Evolutionary conservation across 2,329 filamentous ascomycete species (phyloP).

Genomic region (Sclerotinia glacialis): DNA sequence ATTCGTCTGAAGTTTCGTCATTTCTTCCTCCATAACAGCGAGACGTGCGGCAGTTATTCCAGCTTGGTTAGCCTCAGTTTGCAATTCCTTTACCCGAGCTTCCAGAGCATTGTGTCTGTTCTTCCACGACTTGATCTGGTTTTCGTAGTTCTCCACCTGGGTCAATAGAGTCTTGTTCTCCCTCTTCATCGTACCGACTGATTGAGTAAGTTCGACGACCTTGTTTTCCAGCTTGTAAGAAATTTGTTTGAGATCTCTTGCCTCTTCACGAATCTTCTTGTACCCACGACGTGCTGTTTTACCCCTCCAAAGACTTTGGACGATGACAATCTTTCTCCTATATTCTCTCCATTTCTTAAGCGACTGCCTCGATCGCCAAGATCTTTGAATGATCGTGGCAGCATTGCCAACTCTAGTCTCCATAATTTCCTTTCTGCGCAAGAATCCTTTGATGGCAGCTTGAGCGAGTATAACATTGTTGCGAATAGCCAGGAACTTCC

Average conservation of each 20-base stretch:
- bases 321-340: constrained; percentile 80
- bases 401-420: constrained; percentile 92
- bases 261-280: constrained; percentile 90
- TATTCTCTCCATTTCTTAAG: constrained; percentile 82
- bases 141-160: constrained; percentile 94
- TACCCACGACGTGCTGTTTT: constrained; percentile 77
- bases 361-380: constrained; percentile 79
- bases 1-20: constrained; percentile 82
- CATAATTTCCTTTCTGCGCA: constrained; percentile 87
- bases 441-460: constrained; percentile 85
- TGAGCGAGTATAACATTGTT: constrained; percentile 85
- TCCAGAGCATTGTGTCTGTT: constrained; percentile 87
- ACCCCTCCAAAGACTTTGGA: constrained; percentile 92
- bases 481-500: constrained; percentile 72
- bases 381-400: constrained; percentile 83
- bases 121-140: constrained; percentile 94
- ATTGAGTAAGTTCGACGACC: constrained; percentile 96
- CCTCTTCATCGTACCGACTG: constrained; percentile 83
- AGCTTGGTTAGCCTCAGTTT: constrained; percentile 95
- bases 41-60: constrained; percentile 91
- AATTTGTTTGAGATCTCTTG: constrained; percentile 97
- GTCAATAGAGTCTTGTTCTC: constrained; percentile 87
- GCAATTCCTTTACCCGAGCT: constrained; percentile 85
- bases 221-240: constrained; percentile 99
- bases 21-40: constrained; percentile 89